A percentile compares a stretch with the other conserved stretches of the same genome.
Conservation (phyloP, 2,329 filamentous ascomycete species). For the Fonsecaea multimorphosa region DNA sequence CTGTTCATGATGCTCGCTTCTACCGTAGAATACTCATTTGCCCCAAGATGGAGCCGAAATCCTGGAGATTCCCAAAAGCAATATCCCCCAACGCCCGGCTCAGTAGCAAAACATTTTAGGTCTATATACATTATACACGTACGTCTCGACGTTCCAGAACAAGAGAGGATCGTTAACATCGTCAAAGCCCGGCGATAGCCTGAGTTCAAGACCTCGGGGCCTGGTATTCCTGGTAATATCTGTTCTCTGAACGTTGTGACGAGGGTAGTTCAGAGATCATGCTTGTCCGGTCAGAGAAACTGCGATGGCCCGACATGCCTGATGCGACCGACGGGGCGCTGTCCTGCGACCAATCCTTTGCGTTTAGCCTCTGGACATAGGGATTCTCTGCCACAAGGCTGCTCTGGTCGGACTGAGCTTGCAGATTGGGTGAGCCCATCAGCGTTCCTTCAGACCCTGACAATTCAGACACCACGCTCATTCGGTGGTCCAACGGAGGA, state of each 20-base stretch:
- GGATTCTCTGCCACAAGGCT: slow-evolving; percentile 23
- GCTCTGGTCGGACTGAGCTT: slow-evolving; percentile 23
- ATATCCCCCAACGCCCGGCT: not conserved
- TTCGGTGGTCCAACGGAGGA: slow-evolving; percentile 16
- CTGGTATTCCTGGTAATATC: not conserved
- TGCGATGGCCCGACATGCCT: slow-evolving; percentile 2
- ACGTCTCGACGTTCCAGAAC: not conserved
- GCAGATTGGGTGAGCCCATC: slow-evolving; percentile 28
- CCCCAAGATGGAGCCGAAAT: not conserved
- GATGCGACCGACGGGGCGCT: slow-evolving; percentile 21
- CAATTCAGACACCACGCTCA: slow-evolving; percentile 35
- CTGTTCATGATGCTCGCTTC: not conserved
- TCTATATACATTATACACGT: slow-evolving; percentile 15
- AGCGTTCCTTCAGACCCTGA: slow-evolving; percentile 26
- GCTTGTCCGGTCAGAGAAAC: slow-evolving; percentile 28
- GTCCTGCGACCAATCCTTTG: slow-evolving; percentile 10
- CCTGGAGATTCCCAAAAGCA: not conserved
- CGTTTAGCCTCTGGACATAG: slow-evolving; percentile 11
- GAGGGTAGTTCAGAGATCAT: slow-evolving; percentile 30
- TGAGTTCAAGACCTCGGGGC: not conserved
- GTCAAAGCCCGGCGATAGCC: not conserved
- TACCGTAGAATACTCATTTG: not conserved
- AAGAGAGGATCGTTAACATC: not conserved
- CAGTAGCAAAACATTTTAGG: slow-evolving; percentile 10
- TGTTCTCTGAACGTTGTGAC: slow-evolving; percentile 8